These are phyloP conservation scores for Maudiozyma serrabonitensis DNA, from an alignment of 805 yeast genomes.

Conservation along the genomic window DNA sequence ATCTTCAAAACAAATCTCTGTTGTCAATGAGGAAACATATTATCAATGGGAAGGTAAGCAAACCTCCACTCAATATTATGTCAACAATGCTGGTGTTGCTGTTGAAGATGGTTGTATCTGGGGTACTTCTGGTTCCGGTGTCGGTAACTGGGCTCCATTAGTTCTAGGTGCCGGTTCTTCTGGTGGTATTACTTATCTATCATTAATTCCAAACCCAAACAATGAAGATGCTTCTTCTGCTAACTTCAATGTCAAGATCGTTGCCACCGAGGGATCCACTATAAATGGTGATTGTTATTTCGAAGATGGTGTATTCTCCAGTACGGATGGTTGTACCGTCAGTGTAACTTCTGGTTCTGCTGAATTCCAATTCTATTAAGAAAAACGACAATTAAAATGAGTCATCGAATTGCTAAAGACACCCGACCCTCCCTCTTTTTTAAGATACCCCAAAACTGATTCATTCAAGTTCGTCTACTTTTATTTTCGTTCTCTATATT, in stretches of 20 bases:
- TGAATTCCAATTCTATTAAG: constrained; percentile 45
- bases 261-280: constrained; percentile 53
- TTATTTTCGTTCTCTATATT: no score
- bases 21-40: constrained; percentile 69
- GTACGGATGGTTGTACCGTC: constrained; percentile 73
- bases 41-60: constrained; percentile 70
- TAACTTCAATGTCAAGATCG: constrained; percentile 71
- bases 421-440: no score
- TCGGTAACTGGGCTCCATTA: constrained; percentile 98
- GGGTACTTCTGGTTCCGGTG: constrained; percentile 70
- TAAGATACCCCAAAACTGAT: no score
- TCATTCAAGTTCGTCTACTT: no score
- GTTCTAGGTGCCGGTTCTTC: constrained; percentile 88
- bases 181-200: constrained; percentile 63
- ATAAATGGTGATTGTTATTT: constrained; percentile 72
- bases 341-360: constrained; percentile 52
- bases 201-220: constrained; percentile 94
- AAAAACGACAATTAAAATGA: no score
- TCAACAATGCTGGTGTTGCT: constrained; percentile 90
- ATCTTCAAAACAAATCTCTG: constrained; percentile 53
- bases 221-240: constrained; percentile 45
- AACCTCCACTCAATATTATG: constrained; percentile 95
- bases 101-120: constrained; percentile 88
- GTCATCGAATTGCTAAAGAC: no score
- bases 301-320: constrained; percentile 66